Conservation (phyloP, 2,329 filamentous ascomycete genomes). For the Stagonosporopsis rhizophila region DNA sequence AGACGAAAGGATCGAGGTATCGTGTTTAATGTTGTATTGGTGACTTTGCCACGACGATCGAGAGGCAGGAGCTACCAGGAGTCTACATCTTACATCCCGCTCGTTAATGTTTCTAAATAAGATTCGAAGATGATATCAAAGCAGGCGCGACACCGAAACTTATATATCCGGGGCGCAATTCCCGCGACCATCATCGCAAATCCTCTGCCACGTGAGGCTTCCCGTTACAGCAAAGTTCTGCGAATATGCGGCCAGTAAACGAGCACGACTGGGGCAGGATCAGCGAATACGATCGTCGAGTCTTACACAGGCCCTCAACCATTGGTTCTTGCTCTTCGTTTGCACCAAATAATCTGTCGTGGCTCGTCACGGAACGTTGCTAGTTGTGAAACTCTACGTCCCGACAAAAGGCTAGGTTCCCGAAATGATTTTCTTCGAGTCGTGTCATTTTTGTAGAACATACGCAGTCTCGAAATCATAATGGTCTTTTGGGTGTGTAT, state of each 20-base stretch:
- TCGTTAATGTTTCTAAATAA: neutral
- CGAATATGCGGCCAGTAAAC: slow-evolving; percentile 11
- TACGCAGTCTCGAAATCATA: too few species aligned
- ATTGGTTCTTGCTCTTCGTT: neutral
- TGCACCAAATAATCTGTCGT: neutral
- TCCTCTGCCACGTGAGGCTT: slow-evolving; percentile 10
- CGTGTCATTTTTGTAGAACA: too few species aligned
- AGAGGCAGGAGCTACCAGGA: neutral
- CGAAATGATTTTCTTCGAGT: too few species aligned
- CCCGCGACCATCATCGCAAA: slow-evolving; percentile 3
- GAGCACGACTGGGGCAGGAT: slow-evolving; percentile 3
- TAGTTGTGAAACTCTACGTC: neutral
- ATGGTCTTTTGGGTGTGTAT: too few species aligned
- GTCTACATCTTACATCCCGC: neutral
- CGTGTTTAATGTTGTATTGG: neutral
- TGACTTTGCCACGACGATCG: neutral
- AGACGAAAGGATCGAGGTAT: neutral
- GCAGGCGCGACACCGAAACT: neutral
- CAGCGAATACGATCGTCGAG: slow-evolving; percentile 3
- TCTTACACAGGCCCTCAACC: neutral
- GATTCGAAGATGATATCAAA: too few species aligned
- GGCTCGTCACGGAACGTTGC: neutral
- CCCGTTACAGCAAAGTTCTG: slow-evolving; percentile 18
- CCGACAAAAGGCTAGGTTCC: too few species aligned
- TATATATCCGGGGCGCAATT: slow-evolving; percentile 7